Evolutionary conservation across 441 rosid genomes (phyloP), one percentile per base, ranked within the genome.

Genomic region (Gossypium davidsonii): DNA sequence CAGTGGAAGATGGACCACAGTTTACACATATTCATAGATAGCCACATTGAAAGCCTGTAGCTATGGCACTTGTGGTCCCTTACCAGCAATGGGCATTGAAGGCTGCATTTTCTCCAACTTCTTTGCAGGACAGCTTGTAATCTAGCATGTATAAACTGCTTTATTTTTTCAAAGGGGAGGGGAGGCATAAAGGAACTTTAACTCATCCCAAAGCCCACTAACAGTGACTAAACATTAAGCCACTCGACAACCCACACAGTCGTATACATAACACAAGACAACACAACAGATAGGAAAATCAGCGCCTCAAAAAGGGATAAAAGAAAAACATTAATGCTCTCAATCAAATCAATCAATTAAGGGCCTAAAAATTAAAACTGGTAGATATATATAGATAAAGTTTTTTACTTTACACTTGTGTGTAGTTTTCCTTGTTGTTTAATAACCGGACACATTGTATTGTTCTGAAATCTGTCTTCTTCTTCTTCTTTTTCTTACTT

Each of bases 111-210:
- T 26, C 64, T 74, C 68, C 71, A 72, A 75, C 56, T 75, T 61
- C 44, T 72, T 75, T 78, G 81, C 81, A 70, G 73, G 67, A 67
- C 76, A 76, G 70, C 66, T 71, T 67, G 70, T 57, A 59, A 28
- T 42, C 37, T 57, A 49, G 61, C 66, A 61, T 21, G 74, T 20
- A 51, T 20, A 2, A 20, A 71, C 72, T 63, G 37, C 68, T 64
- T 70, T 15, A 51, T 66, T 61, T 58, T 31, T 61, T 56, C 75
- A 72, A 77, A 58, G 77, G 77, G 18, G 77, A 77, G 18, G 67
- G 46, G 53, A 64, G 69, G 69, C 77, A 71, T 57, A 72, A 67
- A 68, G 77, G 74, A 82, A 49, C 80, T 82, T 79, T 79, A 74
- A 69, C 82, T 58, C 76, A 52, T 63, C 79, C 80, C 82, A 72